These are phyloP conservation scores for Angomonas ambiguus DNA, from an alignment of 208 protist species.

Conservation along the genomic window DNA sequence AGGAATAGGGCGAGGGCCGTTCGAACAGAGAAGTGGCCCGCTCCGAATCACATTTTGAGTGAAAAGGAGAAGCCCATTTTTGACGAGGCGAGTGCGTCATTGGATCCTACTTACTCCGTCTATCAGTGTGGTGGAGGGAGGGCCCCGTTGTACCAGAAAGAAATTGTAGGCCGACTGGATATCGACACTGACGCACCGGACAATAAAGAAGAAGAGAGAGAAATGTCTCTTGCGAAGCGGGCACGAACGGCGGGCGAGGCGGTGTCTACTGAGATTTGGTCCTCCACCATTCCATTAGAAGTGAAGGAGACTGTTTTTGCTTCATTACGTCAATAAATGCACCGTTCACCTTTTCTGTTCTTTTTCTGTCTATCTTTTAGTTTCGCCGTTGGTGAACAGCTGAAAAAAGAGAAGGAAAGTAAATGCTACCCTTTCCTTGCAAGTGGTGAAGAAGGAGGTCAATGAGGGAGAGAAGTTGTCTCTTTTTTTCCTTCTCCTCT, in stretches of 20 bases:
- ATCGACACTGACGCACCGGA: too few relatives aligned
- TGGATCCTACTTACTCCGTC: not conserved
- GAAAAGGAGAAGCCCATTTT: not conserved
- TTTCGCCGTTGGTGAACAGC: too few relatives aligned
- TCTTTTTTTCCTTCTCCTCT: too few relatives aligned
- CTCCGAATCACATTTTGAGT: not conserved
- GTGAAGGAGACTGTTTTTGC: not conserved
- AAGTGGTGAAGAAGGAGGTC: too few relatives aligned
- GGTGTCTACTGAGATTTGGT: not conserved
- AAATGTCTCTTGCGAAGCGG: not conserved
- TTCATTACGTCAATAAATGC: constrained; percentile 9
- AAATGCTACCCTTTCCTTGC: not conserved
- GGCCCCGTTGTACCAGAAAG: not conserved
- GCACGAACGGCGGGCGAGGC: not conserved
- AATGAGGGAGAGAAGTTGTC: too few relatives aligned
- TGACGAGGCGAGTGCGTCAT: not conserved
- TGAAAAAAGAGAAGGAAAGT: too few relatives aligned
- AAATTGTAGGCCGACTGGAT: not conserved
- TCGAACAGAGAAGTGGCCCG: not conserved
- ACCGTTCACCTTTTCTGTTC: not conserved
- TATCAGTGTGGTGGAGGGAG: not conserved
- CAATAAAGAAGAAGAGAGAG: not conserved
- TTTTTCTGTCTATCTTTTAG: constrained; percentile 2
- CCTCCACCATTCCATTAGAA: not conserved
- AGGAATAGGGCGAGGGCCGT: too few relatives aligned